Base-by-base conservation (phyloP, 805 yeast species). In the Saturnispora serradocipensis region DNA sequence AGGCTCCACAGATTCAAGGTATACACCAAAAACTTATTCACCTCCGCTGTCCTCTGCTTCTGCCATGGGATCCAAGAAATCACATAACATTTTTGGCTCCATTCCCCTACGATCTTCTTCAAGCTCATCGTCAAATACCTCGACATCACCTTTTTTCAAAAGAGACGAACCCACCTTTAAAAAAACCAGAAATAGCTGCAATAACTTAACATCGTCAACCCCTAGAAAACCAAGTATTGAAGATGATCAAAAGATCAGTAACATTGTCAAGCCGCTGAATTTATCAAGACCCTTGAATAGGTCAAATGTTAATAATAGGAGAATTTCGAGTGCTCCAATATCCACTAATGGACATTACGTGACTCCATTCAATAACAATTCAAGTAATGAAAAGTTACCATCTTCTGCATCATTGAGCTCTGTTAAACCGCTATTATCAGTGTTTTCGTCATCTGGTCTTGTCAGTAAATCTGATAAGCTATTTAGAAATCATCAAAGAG, bases 371-470 rank as follows among this genome's bases (percentile, higher is more conserved):
- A 46, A 39, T 46, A 38, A 38, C 20, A 46, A 27, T 20, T 25
- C n/a, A 20, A 39, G 16, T 25, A 46, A 27, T 18, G 49, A 46
- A 27, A 25, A 28, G 11, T 9, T 46, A 38, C 36, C 52, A 18
- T n/a, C 83, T 0, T 82, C 85, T 1, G 79, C 75, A 39, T 71
- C 76, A 15, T 86, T 83, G 66, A 77, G 80, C 56, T 78, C 80
- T 46, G 93, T 86, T 22, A 86, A 84, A 62, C 96, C 96, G 2
- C 72, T 88, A 39, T 95, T 87, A 63, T 83, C 90, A 0, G 96
- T 93, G 15, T 88, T 88, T 66, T 75, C 80, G 63, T 77, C 90
- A 2, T 70, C 86, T 0, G 96, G 96, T 0, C 68, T 88, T 35
- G 66, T 82, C 53, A 79, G 84, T 38, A 82, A 82, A 64, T 45